Conservation (phyloP, 495 filamentous ascomycete genomes). For the Antarctomyces pellizariae region DNA sequence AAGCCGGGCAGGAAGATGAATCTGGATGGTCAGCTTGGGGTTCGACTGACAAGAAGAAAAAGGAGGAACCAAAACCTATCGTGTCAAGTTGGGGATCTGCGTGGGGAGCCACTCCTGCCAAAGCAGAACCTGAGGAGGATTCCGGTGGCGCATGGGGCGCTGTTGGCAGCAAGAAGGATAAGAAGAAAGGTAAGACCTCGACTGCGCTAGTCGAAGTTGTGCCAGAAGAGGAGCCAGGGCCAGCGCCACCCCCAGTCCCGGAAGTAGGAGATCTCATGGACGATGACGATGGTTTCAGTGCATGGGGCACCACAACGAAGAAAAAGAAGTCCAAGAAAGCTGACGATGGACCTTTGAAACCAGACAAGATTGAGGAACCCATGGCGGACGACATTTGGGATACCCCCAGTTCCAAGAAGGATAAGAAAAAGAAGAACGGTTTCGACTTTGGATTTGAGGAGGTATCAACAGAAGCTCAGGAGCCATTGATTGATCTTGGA, state of each 20-base stretch:
- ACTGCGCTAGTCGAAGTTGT: conserved; percentile 11
- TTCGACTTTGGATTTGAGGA: too few species aligned
- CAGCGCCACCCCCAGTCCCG: conserved; percentile 14
- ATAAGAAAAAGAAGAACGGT: conserved; percentile 22
- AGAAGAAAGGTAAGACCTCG: conserved; percentile 8
- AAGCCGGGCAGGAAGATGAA: too few species aligned
- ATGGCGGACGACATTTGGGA: conserved; percentile 20
- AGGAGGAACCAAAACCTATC: too few species aligned
- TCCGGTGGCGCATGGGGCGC: too few species aligned
- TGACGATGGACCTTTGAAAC: conserved; percentile 15
- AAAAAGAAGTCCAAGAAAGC: conserved; percentile 17
- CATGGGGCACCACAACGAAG: conserved; percentile 15
- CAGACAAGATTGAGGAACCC: conserved; percentile 22
- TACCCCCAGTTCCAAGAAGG: conserved; percentile 15
- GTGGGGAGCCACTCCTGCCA: too few species aligned
- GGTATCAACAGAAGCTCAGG: too few species aligned
- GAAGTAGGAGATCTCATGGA: conserved; percentile 11
- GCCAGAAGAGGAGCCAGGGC: conserved; percentile 10
- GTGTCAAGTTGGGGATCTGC: too few species aligned
- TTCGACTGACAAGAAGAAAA: too few species aligned
- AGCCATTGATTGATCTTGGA: too few species aligned
- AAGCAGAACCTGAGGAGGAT: too few species aligned
- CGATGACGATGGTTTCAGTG: conserved; percentile 13
- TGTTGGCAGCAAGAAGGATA: too few species aligned
- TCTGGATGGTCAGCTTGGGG: too few species aligned